Base-by-base conservation (phyloP, 108 stramenopile genomes). In the Stephanodiscus minutulus region DNA sequence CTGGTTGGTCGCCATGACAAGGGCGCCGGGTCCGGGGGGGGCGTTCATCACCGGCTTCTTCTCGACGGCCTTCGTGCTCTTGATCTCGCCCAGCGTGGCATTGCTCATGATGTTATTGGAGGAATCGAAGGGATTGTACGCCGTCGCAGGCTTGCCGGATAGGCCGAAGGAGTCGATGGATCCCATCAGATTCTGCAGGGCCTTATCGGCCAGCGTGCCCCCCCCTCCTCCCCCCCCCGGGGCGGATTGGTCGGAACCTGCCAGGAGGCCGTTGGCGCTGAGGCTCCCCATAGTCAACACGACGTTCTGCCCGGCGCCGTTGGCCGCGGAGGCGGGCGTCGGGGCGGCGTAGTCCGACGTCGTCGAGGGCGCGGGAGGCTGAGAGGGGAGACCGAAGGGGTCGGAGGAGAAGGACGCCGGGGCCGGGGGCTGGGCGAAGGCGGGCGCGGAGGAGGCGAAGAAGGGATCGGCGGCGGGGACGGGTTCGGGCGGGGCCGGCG, bases 51-150 rank as follows among this genome's bases (percentile, higher is more conserved):
- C 76, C 17, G 71, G 62, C 46, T 81, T 76, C 81, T 84, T 84
- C 39, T 66, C 67, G 17, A 24, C 22, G 37, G 62, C 9, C 20
- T 62, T 70, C 41, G 67, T 28, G 37, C 18, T 68, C 79, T 80
- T 80, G 52, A 80, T 75, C 52, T 80, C 79, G 37, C 79, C 79
- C 35, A 80, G 33, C 8, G 79, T 80, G 17, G 71, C 54, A 46
- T 80, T 74, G 31, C 75, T 86, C 86, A 89, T 83, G 55, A 91
- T 72, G 28, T 85, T 78, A 70, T 74, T 85, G 66, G 77, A 88
- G 64, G 55, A 12, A 60, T 79, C 76, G 62, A 77, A 72, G 37
- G 72, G 80, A 43, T 71, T 82, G 48, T 49, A 59, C 36, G 39
- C 61, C 21, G 53, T 52, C 22, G 39, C 66, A 35, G 77, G 66